A percentile compares a stretch with the other conserved stretches of the same genome.
Conservation (phyloP, 495 filamentous ascomycete genomes). For the Hypoxylon fragiforme region DNA sequence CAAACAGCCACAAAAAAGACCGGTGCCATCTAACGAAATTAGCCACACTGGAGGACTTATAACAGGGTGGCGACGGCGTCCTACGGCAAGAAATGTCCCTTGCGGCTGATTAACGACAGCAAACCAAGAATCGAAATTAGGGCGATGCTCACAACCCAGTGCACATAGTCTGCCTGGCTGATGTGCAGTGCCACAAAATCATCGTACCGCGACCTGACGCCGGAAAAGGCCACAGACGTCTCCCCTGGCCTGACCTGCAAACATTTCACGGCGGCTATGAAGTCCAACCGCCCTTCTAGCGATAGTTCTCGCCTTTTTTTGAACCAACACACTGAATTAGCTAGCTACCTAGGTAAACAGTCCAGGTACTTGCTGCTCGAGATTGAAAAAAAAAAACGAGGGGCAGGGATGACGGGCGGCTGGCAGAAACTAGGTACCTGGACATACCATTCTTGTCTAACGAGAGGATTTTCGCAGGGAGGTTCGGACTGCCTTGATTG, state of each 20-base stretch:
- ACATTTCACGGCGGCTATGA: constrained; percentile 51
- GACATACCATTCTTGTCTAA: constrained; percentile 41
- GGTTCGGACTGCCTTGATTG: constrained; percentile 6
- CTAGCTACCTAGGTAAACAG: too few relatives aligned
- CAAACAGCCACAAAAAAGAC: constrained; percentile 46
- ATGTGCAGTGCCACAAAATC: constrained; percentile 50
- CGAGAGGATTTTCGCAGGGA: constrained; percentile 7
- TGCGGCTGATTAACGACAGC: background rate
- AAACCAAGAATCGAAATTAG: background rate
- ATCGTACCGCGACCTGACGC: constrained; percentile 48
- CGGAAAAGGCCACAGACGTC: constrained; percentile 39
- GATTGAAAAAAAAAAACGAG: too few relatives aligned
- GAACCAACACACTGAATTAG: too few relatives aligned
- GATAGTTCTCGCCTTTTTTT: constrained; percentile 37
- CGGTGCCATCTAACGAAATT: constrained; percentile 46
- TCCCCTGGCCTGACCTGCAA: constrained; percentile 38
- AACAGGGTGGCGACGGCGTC: background rate
- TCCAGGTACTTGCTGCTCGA: too few relatives aligned
- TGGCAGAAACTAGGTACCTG: background rate
- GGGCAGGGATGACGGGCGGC: too few relatives aligned
- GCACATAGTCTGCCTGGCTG: constrained; percentile 44
- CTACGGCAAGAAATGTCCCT: constrained; percentile 39
- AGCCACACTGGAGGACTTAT: constrained; percentile 12
- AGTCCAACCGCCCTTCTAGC: constrained; percentile 36
- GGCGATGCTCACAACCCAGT: constrained; percentile 37